Evolutionary conservation across 495 filamentous ascomycete genomes (phyloP).

Genomic region (Lindgomyces ingoldianus): DNA sequence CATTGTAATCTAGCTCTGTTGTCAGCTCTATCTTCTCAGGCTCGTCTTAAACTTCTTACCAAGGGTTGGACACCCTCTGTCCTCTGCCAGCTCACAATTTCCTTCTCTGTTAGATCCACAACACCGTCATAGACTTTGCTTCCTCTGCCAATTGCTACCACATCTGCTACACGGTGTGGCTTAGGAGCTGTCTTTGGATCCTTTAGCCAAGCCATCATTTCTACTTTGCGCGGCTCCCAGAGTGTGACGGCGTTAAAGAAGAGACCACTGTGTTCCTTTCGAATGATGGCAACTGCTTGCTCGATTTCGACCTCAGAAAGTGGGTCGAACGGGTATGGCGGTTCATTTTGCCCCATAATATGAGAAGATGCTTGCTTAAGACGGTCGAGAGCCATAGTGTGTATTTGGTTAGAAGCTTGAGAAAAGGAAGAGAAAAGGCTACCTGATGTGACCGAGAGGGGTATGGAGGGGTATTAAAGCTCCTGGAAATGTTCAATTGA

Average conservation of each 20-base stretch:
- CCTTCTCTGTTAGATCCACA: conserved; percentile 71
- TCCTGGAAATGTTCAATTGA: neutral
- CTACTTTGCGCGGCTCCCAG: conserved; percentile 81
- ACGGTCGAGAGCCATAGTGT: conserved; percentile 65
- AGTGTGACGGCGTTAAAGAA: conserved; percentile 90
- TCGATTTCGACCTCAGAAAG: conserved; percentile 78
- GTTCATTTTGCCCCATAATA: conserved; percentile 56
- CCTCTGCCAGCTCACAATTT: conserved; percentile 73
- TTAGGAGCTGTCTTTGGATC: conserved; percentile 61
- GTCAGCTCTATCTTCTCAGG: neutral
- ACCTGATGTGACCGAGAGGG: conserved; percentile 10
- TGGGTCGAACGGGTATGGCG: conserved; percentile 83
- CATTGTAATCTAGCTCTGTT: conserved; percentile 74
- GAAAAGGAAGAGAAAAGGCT: neutral
- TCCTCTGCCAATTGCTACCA: conserved; percentile 80
- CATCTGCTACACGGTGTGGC: conserved; percentile 74
- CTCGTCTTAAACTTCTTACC: conserved; percentile 46
- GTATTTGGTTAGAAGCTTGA: neutral
- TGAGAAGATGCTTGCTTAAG: conserved; percentile 69
- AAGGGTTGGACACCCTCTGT: conserved; percentile 83
- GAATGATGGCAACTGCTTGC: conserved; percentile 66
- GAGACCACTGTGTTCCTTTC: conserved; percentile 68
- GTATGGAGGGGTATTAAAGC: conserved; percentile 20
- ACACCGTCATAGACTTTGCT: conserved; percentile 83
- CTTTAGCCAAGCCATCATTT: conserved; percentile 82